Percentiles rank a stretch among this genome's conserved stretches.
Conservation (phyloP, 805 yeast genomes). For the Ogataea wickerhamii region DNA sequence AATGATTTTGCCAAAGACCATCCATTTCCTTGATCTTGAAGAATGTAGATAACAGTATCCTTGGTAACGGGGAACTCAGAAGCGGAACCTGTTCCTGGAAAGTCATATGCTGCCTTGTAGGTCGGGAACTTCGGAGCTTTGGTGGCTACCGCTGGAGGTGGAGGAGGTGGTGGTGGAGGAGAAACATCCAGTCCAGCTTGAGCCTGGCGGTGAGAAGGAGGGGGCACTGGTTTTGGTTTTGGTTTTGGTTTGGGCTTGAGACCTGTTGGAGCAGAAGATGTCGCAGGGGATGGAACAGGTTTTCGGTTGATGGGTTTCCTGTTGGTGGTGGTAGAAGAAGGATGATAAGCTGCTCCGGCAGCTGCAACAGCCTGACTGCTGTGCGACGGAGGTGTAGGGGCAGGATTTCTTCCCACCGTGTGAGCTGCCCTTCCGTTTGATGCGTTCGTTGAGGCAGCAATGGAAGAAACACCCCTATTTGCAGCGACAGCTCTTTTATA, state of each 20-base stretch:
- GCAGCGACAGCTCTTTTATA: conserved; percentile 22
- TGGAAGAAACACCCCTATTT: conserved; percentile 13
- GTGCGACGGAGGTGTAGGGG: conserved; percentile 35
- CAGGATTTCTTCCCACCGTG: conserved; percentile 28
- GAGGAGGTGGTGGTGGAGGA: conserved; percentile 48
- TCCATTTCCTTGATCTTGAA: conserved; percentile 75
- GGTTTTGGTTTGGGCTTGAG: conserved; percentile 22
- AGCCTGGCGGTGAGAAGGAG: conserved; percentile 10
- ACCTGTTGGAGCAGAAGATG: neutral
- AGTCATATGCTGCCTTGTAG: conserved; percentile 82
- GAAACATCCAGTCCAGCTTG: conserved; percentile 9
- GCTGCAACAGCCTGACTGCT: conserved; percentile 29
- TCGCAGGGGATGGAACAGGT: conserved; percentile 15
- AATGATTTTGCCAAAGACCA: conserved; percentile 88
- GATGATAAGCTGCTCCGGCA: conserved; percentile 40
- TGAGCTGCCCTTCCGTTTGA: conserved; percentile 6
- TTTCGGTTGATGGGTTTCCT: conserved; percentile 29
- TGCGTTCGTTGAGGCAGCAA: conserved; percentile 14
- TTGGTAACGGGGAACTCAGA: conserved; percentile 74
- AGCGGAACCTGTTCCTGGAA: conserved; percentile 80
- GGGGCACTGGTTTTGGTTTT: conserved; percentile 24
- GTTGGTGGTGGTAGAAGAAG: conserved; percentile 28
- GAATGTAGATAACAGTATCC: conserved; percentile 71
- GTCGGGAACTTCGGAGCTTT: conserved; percentile 68
- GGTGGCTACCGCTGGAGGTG: conserved; percentile 73